Evolutionary conservation across 2,329 filamentous ascomycete genomes (phyloP).

Genomic region (Pyrenochaeta sp.): DNA sequence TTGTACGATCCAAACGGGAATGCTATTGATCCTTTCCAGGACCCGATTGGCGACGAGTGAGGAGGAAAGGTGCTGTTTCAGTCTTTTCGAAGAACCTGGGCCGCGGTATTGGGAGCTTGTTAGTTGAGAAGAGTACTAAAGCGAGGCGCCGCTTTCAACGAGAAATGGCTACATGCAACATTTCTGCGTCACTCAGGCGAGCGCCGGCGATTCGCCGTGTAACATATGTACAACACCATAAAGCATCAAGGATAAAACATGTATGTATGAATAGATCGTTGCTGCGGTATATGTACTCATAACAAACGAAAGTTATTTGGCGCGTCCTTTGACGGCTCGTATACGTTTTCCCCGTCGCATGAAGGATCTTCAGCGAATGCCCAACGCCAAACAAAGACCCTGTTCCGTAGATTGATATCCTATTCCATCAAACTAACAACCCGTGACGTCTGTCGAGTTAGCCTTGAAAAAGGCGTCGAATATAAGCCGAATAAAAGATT

Average conservation of each 20-base stretch:
- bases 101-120: not conserved
- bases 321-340: not conserved
- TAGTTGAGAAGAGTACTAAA: not conserved
- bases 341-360: not conserved
- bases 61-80: too few relatives aligned
- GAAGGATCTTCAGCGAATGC: not conserved
- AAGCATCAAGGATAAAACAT: not conserved
- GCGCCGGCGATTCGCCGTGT: slow-evolving; percentile 10
- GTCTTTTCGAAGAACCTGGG: not conserved
- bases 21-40: slow-evolving; percentile 69
- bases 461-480: not conserved
- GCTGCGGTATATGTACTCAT: not conserved
- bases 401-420: not conserved
- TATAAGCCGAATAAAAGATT: not conserved
- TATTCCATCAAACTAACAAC: not conserved
- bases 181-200: not conserved
- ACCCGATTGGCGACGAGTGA: slow-evolving; percentile 36
- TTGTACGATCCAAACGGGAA: slow-evolving; percentile 71
- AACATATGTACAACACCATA: slow-evolving; percentile 16
- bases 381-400: not conserved
- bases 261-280: slow-evolving; percentile 4
- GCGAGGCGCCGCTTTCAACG: too few relatives aligned
- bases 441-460: not conserved
- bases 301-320: not conserved
- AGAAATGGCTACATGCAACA: too few relatives aligned